Evolutionary conservation across 1,284 basidiomycete genomes (phyloP), one percentile per base, ranked within the genome.

Genomic region (Irpex sp.): DNA sequence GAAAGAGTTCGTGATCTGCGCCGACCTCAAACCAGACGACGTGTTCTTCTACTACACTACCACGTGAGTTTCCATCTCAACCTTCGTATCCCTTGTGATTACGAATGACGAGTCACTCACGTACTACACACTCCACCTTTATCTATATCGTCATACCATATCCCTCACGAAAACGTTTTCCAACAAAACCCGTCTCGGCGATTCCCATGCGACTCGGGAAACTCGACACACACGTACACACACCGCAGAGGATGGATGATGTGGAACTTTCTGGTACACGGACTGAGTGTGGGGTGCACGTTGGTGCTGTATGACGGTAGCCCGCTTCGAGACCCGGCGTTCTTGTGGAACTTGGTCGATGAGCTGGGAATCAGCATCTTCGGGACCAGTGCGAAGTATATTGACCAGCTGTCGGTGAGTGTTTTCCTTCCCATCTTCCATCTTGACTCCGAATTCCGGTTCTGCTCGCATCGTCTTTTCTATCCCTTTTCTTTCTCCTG

Each of bases 41-140:
- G 85, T 94, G 4, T 94, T 93, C 76, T 93, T 95, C 74, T 93
- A 92, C 73, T 94, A 94, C 71, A 93, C 93, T 0, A 93, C 92
- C 51, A 92, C 92, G 89, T 92, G 71, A 74, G 90, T 46, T 46
- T 46, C 46, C 36, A 8, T 36, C 9, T 35, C 36, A 5, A 7
- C 51, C 33, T 19, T n/a, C 50, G 4, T 17, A 15, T 60, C 80
- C 66, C 58, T 57, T 43, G 49, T 46, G 39, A 13, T 46, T 11
- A 46, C 39, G 39, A 46, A 11, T 46, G 11, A 33, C 31, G 31
- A 46, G 39, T n/a, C 11, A 46, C 39, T 46, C 39, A 46, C 39
- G 39, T 46, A 11, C 11, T 46, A 6, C 31, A 33, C 31, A 33
- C 31, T 33, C 31, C 31, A 33, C 31, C 31, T 33, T 33, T 33